phyloP scores from a whole-genome alignment of 257 asterid genomes.

The Ballota nigra region DNA sequence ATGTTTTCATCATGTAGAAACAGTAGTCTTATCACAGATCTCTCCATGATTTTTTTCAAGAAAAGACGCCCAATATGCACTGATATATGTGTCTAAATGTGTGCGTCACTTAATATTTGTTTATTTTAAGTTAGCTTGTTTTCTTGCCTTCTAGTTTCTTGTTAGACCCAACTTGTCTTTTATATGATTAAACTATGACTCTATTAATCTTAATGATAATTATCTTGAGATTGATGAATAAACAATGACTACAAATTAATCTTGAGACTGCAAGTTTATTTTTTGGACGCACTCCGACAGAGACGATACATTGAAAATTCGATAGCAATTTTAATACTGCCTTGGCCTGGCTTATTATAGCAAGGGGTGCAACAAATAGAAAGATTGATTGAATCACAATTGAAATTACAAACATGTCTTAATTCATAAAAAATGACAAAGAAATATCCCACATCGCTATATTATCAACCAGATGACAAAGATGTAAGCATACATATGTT shows the following conservation, averaged over 20 bases:
- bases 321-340: no score
- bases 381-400: no score
- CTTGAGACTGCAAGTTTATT: slow-evolving; percentile 6
- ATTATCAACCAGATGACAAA: no score
- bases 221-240: not conserved
- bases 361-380: no score
- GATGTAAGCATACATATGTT: no score
- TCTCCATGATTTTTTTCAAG: slow-evolving; percentile 18
- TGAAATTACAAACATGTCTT: no score
- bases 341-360: no score
- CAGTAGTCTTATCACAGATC: not conserved
- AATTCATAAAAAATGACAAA: no score
- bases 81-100: not conserved
- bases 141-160: not conserved
- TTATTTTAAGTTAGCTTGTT: not conserved
- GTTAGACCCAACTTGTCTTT: not conserved
- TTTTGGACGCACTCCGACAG: not conserved
- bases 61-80: not conserved
- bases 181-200: not conserved
- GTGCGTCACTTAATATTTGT: not conserved
- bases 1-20: slow-evolving; percentile 1
- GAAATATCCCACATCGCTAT: no score
- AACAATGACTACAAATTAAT: slow-evolving; percentile 5
- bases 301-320: no score
- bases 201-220: not conserved